A percentile compares a stretch with the other conserved stretches of the same genome.
phyloP scores from a whole-genome alignment of 139 green algal species.

The Diplosphaera chodatii region DNA sequence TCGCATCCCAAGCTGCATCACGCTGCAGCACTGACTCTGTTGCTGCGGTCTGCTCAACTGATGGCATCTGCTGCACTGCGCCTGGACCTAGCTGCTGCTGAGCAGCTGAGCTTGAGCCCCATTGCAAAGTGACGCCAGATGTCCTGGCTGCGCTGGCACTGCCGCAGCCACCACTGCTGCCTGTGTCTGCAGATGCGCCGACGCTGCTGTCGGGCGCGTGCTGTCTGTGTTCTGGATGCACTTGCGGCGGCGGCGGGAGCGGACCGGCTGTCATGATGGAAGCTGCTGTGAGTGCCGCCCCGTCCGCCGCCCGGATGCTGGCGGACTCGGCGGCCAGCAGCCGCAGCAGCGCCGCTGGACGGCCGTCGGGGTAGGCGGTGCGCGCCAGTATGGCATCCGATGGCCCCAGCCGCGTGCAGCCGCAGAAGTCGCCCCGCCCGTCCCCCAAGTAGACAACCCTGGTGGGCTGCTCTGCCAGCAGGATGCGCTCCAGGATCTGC shows the following conservation, averaged over 20 bases:
- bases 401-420: slow-evolving; percentile 11
- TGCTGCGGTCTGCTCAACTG: too few species aligned
- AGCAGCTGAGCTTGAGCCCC: too few species aligned
- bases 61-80: neutral
- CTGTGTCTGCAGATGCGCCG: too few species aligned
- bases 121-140: too few species aligned
- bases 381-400: slow-evolving; percentile 18
- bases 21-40: neutral
- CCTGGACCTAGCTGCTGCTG: too few species aligned
- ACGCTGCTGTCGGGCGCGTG: too few species aligned
- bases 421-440: slow-evolving; percentile 24
- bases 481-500: slow-evolving; percentile 17
- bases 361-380: slow-evolving; percentile 22
- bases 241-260: too few species aligned
- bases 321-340: neutral
- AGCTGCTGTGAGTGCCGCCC: too few species aligned
- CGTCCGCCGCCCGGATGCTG: neutral
- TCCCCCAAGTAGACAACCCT: slow-evolving; percentile 30
- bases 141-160: neutral
- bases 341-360: slow-evolving; percentile 5
- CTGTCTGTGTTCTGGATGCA: too few species aligned
- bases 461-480: slow-evolving; percentile 6
- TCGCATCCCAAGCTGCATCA: too few species aligned
- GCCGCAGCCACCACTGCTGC: too few species aligned
- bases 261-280: too few species aligned